Conservation (phyloP, 306 rosid species). For the Amphicarpaea edgeworthii region DNA sequence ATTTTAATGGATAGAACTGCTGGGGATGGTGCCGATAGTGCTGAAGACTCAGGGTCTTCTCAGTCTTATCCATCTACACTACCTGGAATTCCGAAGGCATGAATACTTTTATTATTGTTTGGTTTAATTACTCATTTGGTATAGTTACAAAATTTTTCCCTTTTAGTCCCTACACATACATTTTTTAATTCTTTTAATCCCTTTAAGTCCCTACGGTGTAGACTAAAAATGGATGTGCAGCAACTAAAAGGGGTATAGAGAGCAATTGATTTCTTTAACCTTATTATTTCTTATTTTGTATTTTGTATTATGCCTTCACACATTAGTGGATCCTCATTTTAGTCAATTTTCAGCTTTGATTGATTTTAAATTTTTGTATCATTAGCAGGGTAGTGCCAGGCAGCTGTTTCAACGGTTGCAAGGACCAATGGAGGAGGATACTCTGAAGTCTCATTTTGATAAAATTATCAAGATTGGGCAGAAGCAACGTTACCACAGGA, state of each 20-base stretch:
- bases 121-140: too few species aligned
- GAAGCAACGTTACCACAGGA: constrained; percentile 72
- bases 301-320: not conserved
- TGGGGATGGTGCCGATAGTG: constrained; percentile 99
- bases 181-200: too few species aligned
- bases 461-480: constrained; percentile 92
- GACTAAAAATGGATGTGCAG: too few species aligned
- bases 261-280: too few species aligned
- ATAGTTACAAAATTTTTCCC: too few species aligned
- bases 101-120: constrained; percentile 31
- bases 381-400: constrained; percentile 96
- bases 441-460: constrained; percentile 92
- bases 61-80: constrained; percentile 97
- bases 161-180: too few species aligned
- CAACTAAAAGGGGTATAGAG: too few species aligned
- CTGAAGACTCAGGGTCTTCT: constrained; percentile 98
- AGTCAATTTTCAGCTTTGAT: too few species aligned
- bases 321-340: constrained; percentile 6
- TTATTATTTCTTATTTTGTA: not conserved
- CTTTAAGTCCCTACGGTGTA: too few species aligned
- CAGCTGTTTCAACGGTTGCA: constrained; percentile 96
- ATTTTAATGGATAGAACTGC: constrained; percentile 82
- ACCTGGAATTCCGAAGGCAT: constrained; percentile 99
- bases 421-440: constrained; percentile 98
- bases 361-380: constrained; percentile 36